A percentile compares a stretch with the other conserved stretches of the same genome.
phyloP scores from a whole-genome alignment of 2,329 filamentous ascomycete genomes.

The Fusarium zealandicum region DNA sequence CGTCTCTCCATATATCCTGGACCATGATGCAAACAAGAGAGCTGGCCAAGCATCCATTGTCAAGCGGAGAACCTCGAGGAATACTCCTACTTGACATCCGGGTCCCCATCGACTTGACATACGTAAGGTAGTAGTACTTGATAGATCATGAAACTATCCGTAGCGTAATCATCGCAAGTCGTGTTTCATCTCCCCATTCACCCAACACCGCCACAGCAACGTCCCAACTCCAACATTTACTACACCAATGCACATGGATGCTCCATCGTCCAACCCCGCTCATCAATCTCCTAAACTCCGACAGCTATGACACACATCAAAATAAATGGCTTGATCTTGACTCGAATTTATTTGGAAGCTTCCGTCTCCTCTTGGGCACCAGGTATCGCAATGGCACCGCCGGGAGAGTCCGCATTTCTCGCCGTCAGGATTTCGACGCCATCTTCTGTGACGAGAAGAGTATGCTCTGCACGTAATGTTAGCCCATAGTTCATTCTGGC shows the following conservation, averaged over 20 bases:
- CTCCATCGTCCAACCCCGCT: constrained; percentile 8
- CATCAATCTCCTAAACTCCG: constrained; percentile 24
- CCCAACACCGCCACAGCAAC: background rate
- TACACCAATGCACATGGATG: constrained; percentile 1
- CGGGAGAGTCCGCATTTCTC: constrained; percentile 74
- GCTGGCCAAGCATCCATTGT: constrained; percentile 11
- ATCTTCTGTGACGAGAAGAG: constrained; percentile 80
- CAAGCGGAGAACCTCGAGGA: too few relatives aligned
- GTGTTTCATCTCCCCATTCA: constrained; percentile 2
- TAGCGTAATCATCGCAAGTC: constrained; percentile 4
- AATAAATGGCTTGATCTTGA: constrained; percentile 7
- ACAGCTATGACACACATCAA: constrained; percentile 8
- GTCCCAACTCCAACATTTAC: constrained; percentile 5
- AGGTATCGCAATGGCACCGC: constrained; percentile 72
- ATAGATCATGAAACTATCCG: background rate
- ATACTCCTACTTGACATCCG: constrained; percentile 10
- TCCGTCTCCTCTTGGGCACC: constrained; percentile 24
- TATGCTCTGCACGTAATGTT: constrained; percentile 67
- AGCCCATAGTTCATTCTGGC: constrained; percentile 19
- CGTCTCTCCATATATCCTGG: constrained; percentile 4
- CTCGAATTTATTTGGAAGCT: constrained; percentile 6
- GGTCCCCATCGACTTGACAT: too few relatives aligned
- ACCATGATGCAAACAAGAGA: constrained; percentile 26
- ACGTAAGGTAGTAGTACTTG: too few relatives aligned
- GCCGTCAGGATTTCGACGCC: constrained; percentile 85